Evolutionary conservation across 352 stramenopile species (phyloP), one percentile per base, ranked within the genome.

Genomic region (Pythium apleroticum): DNA sequence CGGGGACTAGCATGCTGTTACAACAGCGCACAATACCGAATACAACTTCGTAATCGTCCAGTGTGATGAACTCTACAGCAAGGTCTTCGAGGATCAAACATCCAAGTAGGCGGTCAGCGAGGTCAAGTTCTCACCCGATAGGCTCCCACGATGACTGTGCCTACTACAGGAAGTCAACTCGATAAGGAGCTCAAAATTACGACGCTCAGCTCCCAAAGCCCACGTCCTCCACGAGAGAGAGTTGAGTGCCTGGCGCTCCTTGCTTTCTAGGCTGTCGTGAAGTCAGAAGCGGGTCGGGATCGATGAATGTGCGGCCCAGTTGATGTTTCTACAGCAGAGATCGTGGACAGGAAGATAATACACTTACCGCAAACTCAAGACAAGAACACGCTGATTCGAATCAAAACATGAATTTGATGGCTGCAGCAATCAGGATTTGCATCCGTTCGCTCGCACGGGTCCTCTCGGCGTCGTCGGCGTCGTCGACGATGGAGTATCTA

Each of bases 61-160:
- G 43, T 92, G 92, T 53, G 78, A 65, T 45, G 80, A 92, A 35
- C 62, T 91, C 19, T 75, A 72, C n/a, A 86, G 78, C 45, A 77
- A 67, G 19, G 7, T 93, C 1, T 91, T 90, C 57, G 79, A 93
- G 52, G 84, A 92, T 53, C 85, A 86, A 20, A 82, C 83, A 2
- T 93, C 86, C 0, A 94, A 92, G 52, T 80, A 94, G 61, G 69
- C 78, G n/a, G 86, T 95, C 59, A 90, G 84, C n/a, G 77, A 91
- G 54, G 60, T 92, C 54, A 89, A 89, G 64, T 93, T 95, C 54
- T 86, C 84, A 0, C 84, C 82, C 0, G 78, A 63, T 58, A 77
- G 84, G 1, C 24, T 69, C n/a, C n/a, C n/a, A n/a, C n/a, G n/a
- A n/a, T n/a, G n/a, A n/a, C n/a, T n/a, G n/a, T n/a, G n/a, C n/a